phyloP scores from a whole-genome alignment of 257 asterid genomes.

The Penstemon davidsonii region DNA sequence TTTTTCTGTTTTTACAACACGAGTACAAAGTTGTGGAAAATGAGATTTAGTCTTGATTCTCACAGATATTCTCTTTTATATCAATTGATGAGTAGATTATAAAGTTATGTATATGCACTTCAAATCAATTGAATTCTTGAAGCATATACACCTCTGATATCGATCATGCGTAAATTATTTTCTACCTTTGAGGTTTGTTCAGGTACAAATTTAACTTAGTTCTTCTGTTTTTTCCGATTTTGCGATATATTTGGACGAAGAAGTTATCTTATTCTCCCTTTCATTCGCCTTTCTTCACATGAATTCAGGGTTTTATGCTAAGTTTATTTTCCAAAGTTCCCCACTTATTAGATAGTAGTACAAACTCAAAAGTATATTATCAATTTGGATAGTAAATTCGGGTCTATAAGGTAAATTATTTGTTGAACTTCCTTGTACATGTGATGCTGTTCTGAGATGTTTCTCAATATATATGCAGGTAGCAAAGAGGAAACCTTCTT shows the following conservation, averaged over 20 bases:
- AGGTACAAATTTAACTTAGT: background rate
- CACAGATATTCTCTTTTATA: background rate
- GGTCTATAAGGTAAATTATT: background rate
- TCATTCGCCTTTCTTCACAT: background rate
- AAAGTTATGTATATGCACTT: background rate
- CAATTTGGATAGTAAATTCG: background rate
- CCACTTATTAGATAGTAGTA: background rate
- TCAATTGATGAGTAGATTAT: background rate
- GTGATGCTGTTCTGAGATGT: slow-evolving; percentile 18
- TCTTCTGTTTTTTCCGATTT: background rate
- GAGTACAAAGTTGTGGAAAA: background rate
- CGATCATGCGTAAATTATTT: background rate
- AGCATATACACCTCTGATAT: background rate
- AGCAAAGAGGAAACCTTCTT: slow-evolving; percentile 82
- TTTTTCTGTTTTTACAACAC: background rate
- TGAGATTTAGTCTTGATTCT: background rate
- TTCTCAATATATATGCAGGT: slow-evolving; percentile 48
- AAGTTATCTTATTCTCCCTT: slow-evolving; percentile 8
- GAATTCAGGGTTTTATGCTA: background rate
- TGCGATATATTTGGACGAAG: background rate
- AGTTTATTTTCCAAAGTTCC: background rate
- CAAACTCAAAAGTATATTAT: background rate
- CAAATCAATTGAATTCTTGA: background rate
- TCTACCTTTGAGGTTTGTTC: background rate
- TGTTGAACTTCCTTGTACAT: slow-evolving; percentile 3